Base-by-base conservation (phyloP, 306 rosid genomes). In the Carpinus fangiana region DNA sequence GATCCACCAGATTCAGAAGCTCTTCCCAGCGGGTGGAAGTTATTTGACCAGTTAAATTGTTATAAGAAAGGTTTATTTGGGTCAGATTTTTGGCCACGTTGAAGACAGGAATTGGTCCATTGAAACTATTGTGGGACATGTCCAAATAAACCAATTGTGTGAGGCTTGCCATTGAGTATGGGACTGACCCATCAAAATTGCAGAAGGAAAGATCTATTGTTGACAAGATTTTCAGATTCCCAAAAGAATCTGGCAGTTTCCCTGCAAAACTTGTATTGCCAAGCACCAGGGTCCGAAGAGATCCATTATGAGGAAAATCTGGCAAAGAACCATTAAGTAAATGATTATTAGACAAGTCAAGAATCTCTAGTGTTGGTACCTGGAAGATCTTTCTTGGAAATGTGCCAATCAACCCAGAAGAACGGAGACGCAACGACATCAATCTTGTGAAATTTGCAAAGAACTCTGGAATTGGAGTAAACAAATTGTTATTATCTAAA, bases 371-470 rank as follows among this genome's bases (percentile, higher is more conserved):
- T 10, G 79, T 69, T 61, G 53, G 75, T 74, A 84, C 16, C 38
- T 81, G 73, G 55, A 86, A 82, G 48, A 88, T 80, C 5, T 20
- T 12, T 26, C 4, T 34, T 5, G 89, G 89, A 72, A 86, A 85
- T 23, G 12, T 43, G 43, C 78, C 86, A 50, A 9, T 20, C 82
- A 82, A 75, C 3, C 45, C 51, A 28, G 78, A 80, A 31, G 11
- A 26, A 3, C 45, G 20, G 0, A 84, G 84, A 51, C 20, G 1
- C 51, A 82, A 66, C 7, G 56, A 68, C 12, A 72, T 70, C 57
- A 85, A 76, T 43, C 76, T 80, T 70, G 78, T 67, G 36, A 83
- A 80, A 18, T 66, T 51, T 3, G 28, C 77, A 59, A 82, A 81
- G 38, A 69, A 78, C 9, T 70, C n/a, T 18, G 84, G 91, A 60